Evolutionary conservation across 2,329 filamentous ascomycete genomes (phyloP), one percentile per base, ranked within the genome.

Genomic region (Sarocladium kiliense): DNA sequence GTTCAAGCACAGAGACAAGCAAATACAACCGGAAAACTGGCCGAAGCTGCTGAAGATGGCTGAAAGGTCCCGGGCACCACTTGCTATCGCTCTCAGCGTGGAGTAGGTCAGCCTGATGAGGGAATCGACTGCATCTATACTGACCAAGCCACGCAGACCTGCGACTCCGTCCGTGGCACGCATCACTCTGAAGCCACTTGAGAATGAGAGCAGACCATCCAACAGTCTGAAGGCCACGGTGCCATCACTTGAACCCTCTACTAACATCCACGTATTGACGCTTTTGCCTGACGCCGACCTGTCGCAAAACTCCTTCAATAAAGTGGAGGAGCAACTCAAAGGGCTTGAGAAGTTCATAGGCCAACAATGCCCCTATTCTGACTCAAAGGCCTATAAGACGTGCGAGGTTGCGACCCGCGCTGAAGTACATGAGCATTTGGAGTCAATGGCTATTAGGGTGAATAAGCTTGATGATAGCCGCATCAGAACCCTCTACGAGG

Each of bases 1-100:
- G n/a, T 74, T 77, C 32, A 69, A 62, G 45, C 65, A 68, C 23
- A 65, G 66, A 18, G 63, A 63, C 66, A 65, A 42, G 53, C 60
- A 2, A 50, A 73, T 2, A 63, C 61, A 3, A 60, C 64, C 2
- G 12, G 54, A 55, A 2, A 62, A 59, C 23, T 71, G 65, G 70
- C 62, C 62, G 2, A 69, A 59, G 37, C 59, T 71, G 1, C 56
- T 71, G 6, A 64, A 62, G n/a, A 30, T 67, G 5, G 63, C 65
- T 0, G 60, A 63, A 9, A 56, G 54, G 18, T 57, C 54, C 23
- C 61, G 55, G 36, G 59, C 57, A 6, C 30, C 30, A 12, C 30
- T 32, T 7, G 6, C 12, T 6, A 32, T 32, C 12, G 30, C 30
- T 6, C 30, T 32, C 9, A 61, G 53, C 30, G 56, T 32, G 30